Evolutionary conservation across 2,329 filamentous ascomycete species (phyloP).

Genomic region (Colletotrichum sp.): DNA sequence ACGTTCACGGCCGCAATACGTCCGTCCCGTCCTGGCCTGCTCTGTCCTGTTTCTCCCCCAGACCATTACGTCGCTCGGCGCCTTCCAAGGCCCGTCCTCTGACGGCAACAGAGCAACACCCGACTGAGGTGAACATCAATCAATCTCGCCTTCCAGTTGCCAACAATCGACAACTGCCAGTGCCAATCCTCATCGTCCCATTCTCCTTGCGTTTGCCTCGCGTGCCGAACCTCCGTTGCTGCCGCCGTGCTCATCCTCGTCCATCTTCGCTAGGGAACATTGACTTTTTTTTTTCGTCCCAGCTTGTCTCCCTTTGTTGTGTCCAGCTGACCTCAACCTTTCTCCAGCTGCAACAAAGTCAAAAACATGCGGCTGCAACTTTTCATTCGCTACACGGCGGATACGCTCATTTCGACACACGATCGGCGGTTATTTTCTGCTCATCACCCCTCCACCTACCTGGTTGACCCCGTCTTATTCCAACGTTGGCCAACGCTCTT

Average conservation of each 20-base stretch:
- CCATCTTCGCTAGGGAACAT: background rate
- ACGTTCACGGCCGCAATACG: background rate
- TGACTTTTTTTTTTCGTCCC: slow-evolving; percentile 6
- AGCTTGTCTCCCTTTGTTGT: background rate
- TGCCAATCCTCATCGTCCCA: background rate
- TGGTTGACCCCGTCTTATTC: slow-evolving; percentile 4
- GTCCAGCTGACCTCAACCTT: slow-evolving; percentile 21
- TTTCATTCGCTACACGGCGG: background rate
- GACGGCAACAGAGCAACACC: background rate
- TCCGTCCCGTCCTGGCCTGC: background rate
- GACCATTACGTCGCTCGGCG: background rate
- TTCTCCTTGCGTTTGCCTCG: background rate
- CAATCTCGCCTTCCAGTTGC: background rate
- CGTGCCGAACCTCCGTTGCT: slow-evolving; percentile 9
- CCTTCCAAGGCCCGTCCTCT: background rate
- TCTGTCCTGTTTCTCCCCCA: background rate
- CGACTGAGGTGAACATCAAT: background rate
- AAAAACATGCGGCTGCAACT: background rate
- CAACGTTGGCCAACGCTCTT: background rate
- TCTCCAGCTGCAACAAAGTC: slow-evolving; percentile 18
- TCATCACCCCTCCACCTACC: slow-evolving; percentile 8
- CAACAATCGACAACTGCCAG: background rate
- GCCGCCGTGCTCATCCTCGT: background rate
- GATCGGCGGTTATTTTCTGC: slow-evolving; percentile 9
- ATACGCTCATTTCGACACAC: slow-evolving; percentile 2